A percentile compares a stretch with the other conserved stretches of the same genome.
These are phyloP conservation scores for Cymodocea nodosa DNA, from an alignment of 116 monocot species.

Conservation along the genomic window DNA sequence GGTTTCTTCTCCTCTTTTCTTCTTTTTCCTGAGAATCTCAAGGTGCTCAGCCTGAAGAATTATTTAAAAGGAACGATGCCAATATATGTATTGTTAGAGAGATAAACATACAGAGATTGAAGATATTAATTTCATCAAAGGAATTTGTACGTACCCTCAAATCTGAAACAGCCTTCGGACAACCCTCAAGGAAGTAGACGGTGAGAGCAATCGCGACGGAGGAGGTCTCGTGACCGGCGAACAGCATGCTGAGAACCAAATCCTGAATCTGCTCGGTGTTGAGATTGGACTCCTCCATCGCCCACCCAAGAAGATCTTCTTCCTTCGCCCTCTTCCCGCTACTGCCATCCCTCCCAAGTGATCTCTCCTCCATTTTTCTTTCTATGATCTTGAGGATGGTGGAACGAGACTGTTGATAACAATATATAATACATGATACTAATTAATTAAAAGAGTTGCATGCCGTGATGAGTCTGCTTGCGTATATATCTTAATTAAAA, in stretches of 20 bases:
- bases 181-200: slow-evolving; percentile 39
- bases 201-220: slow-evolving; percentile 36
- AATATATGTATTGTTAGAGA: not conserved
- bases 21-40: slow-evolving; percentile 23
- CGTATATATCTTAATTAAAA: too few relatives aligned
- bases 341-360: not conserved
- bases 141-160: slow-evolving; percentile 13
- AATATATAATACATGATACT: not conserved
- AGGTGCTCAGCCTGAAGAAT: slow-evolving; percentile 34
- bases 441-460: not conserved
- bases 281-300: slow-evolving; percentile 48
- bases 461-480: not conserved
- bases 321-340: not conserved
- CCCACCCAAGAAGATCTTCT: slow-evolving; percentile 67
- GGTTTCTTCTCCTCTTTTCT: slow-evolving; percentile 11
- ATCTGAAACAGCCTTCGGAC: slow-evolving; percentile 24
- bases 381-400: slow-evolving; percentile 57
- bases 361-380: slow-evolving; percentile 52
- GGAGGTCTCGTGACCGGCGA: slow-evolving; percentile 57
- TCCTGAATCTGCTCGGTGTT: slow-evolving; percentile 48
- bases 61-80: not conserved
- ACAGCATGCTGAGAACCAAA: slow-evolving; percentile 49
- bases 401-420: slow-evolving; percentile 41
- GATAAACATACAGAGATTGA: not conserved
- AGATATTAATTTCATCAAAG: not conserved